Percentiles rank a stretch among this genome's conserved stretches.
Evolutionary conservation across 495 filamentous ascomycete genomes (phyloP).

Genomic region (Penicillium desertorum): DNA sequence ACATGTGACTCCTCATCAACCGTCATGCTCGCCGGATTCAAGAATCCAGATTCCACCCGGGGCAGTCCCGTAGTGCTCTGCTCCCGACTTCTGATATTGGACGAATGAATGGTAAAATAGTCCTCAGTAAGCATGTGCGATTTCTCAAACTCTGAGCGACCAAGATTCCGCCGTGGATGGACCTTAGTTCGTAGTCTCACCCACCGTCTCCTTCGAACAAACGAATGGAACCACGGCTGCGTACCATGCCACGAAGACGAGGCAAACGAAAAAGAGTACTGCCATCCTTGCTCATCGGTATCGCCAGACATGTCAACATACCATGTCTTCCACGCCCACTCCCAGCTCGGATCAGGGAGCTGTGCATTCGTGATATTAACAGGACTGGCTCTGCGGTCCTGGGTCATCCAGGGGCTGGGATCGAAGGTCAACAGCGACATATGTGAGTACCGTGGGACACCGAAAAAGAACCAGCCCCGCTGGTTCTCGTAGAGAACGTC

Average conservation of each 20-base stretch:
- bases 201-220: slow-evolving; percentile 87
- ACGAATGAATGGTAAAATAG: slow-evolving; percentile 79
- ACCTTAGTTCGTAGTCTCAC: slow-evolving; percentile 73
- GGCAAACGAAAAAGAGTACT: slow-evolving; percentile 85
- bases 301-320: slow-evolving; percentile 87
- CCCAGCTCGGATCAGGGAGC: slow-evolving; percentile 92
- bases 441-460: slow-evolving; percentile 82
- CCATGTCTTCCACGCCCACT: slow-evolving; percentile 95
- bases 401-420: slow-evolving; percentile 81
- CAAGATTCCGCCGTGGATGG: slow-evolving; percentile 23
- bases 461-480: slow-evolving; percentile 81
- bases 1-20: slow-evolving; percentile 37
- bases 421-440: slow-evolving; percentile 86
- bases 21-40: slow-evolving; percentile 31
- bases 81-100: slow-evolving; percentile 42
- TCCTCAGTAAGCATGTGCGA: slow-evolving; percentile 72
- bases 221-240: slow-evolving; percentile 88
- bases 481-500: slow-evolving; percentile 97
- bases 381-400: slow-evolving; percentile 65
- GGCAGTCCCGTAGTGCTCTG: slow-evolving; percentile 35
- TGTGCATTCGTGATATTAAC: slow-evolving; percentile 91
- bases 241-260: slow-evolving; percentile 89
- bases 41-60: slow-evolving; percentile 32
- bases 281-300: slow-evolving; percentile 91
- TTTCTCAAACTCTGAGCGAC: slow-evolving; percentile 37